Evolutionary conservation across 2,329 filamentous ascomycete species (phyloP).

Genomic region (Elsinoe necatrix): DNA sequence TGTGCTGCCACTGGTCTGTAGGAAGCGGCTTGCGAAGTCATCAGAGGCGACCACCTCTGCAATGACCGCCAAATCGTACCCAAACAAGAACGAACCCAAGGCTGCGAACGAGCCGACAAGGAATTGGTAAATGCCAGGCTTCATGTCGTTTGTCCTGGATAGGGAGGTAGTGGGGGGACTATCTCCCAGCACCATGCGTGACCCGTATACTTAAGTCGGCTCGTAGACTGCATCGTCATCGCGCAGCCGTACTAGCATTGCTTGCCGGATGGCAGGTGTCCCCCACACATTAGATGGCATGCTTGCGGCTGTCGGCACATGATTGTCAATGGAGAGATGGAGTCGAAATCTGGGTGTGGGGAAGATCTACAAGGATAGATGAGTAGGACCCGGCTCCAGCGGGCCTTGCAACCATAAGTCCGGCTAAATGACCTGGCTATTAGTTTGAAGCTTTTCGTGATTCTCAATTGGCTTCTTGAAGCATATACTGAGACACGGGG

Average conservation of each 20-base stretch:
- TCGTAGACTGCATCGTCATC: background rate
- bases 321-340: background rate
- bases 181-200: too few species aligned
- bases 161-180: background rate
- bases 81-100: slow-evolving; percentile 42
- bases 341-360: background rate
- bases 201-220: background rate
- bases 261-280: background rate
- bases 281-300: background rate
- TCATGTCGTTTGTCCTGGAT: slow-evolving; percentile 15
- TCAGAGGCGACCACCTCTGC: slow-evolving; percentile 23
- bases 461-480: too few species aligned
- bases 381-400: background rate
- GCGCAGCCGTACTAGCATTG: background rate
- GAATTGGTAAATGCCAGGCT: slow-evolving; percentile 23
- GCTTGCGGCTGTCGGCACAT: slow-evolving; percentile 7
- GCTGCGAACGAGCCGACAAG: slow-evolving; percentile 36
- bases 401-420: background rate
- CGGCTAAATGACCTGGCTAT: background rate
- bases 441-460: too few species aligned
- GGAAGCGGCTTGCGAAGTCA: slow-evolving; percentile 20
- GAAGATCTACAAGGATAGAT: background rate
- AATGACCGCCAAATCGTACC: slow-evolving; percentile 36
- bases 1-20: slow-evolving; percentile 19
- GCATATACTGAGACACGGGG: too few species aligned